Conservation (phyloP, 2,329 filamentous ascomycete genomes). For the Elsinoe fawcettii region DNA sequence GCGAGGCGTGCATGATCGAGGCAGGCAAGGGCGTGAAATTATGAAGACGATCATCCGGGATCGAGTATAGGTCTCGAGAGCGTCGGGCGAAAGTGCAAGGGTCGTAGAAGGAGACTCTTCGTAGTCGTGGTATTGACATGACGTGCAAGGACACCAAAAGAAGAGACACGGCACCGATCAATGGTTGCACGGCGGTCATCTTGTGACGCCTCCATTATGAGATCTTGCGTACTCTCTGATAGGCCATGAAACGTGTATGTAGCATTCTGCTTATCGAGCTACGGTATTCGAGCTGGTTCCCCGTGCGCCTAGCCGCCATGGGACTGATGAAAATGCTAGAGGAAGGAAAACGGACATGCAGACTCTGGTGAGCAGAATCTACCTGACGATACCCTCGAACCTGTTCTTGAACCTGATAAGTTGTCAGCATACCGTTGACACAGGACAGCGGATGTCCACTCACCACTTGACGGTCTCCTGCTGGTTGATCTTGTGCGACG, state of each 20-base stretch:
- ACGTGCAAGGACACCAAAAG: not conserved
- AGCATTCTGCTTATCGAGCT: conserved; percentile 18
- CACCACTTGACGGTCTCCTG: conserved; percentile 96
- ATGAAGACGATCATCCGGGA: too few relatives aligned
- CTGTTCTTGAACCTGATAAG: conserved; percentile 57
- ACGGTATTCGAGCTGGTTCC: conserved; percentile 1
- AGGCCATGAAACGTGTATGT: conserved; percentile 24
- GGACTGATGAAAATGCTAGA: conserved; percentile 7
- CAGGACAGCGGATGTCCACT: not conserved
- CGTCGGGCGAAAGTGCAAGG: too few relatives aligned
- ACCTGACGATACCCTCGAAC: conserved; percentile 98
- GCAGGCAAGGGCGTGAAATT: too few relatives aligned
- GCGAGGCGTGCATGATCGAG: too few relatives aligned
- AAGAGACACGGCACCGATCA: conserved; percentile 18
- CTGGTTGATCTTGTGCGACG: conserved; percentile 87
- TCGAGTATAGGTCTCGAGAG: too few relatives aligned
- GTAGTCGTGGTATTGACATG: not conserved
- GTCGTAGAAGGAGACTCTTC: too few relatives aligned
- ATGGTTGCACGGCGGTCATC: conserved; percentile 19
- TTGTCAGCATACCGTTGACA: not conserved
- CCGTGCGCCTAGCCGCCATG: conserved; percentile 13
- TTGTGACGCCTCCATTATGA: conserved; percentile 18
- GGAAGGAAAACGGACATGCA: conserved; percentile 15
- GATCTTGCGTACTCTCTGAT: conserved; percentile 28
- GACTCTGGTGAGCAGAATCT: conserved; percentile 44